These are phyloP conservation scores for Glycine tomentella DNA, from an alignment of 306 rosid genomes.

Conservation along the genomic window DNA sequence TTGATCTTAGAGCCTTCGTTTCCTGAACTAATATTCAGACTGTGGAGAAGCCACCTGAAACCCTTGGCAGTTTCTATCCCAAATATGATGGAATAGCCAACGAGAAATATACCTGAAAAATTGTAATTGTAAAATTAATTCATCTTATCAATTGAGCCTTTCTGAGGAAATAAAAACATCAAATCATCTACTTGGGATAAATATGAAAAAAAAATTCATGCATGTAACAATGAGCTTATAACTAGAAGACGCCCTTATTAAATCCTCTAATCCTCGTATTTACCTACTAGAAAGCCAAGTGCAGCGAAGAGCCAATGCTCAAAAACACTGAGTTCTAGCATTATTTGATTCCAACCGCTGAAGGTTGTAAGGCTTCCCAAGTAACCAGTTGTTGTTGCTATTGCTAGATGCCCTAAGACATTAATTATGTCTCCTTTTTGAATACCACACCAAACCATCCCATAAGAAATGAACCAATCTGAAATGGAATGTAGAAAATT, in stretches of 20 bases:
- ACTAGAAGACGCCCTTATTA: not conserved
- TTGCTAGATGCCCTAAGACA: constrained; percentile 73
- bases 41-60: constrained; percentile 63
- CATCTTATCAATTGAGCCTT: constrained; percentile 28
- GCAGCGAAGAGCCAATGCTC: constrained; percentile 72
- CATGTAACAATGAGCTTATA: not conserved
- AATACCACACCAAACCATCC: constrained; percentile 95
- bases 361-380: constrained; percentile 95
- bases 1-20: constrained; percentile 43
- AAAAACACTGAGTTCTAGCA: constrained; percentile 75
- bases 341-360: constrained; percentile 95
- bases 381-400: constrained; percentile 84
- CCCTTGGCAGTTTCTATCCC: constrained; percentile 88
- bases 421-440: constrained; percentile 71
- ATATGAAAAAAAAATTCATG: not conserved
- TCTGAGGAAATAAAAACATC: not conserved
- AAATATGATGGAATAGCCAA: constrained; percentile 63
- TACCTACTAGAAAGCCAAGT: constrained; percentile 83
- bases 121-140: constrained; percentile 3
- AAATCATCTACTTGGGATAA: not conserved
- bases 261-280: not conserved
- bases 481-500: constrained; percentile 17
- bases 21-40: constrained; percentile 40
- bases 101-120: constrained; percentile 79
- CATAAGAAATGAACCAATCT: constrained; percentile 94